Conservation (phyloP, 441 rosid genomes). For the Melastoma candidum region DNA sequence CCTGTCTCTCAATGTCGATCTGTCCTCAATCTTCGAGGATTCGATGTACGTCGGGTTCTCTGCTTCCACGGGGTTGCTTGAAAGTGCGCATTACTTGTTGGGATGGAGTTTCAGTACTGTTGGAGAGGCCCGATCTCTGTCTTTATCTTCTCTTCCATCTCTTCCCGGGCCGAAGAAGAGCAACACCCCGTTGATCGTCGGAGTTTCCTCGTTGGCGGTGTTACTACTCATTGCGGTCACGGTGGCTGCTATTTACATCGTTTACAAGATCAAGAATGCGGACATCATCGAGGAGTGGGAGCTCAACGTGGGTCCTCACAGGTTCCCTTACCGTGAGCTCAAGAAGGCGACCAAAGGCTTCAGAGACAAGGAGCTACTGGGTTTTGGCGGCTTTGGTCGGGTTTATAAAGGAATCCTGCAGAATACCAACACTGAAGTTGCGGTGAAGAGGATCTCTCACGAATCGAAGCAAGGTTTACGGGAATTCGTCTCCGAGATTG, state of each 20-base stretch:
- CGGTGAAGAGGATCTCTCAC: conserved; percentile 64
- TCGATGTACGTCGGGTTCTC: conserved; percentile 79
- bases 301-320: conserved; percentile 70
- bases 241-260: conserved; percentile 23
- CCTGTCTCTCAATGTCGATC: conserved; percentile 45
- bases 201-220: conserved; percentile 31
- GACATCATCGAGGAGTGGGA: conserved; percentile 71
- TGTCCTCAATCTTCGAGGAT: conserved; percentile 38
- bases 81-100: conserved; percentile 62
- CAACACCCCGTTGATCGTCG: conserved; percentile 22
- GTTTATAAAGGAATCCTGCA: conserved; percentile 68
- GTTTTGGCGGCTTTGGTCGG: conserved; percentile 76
- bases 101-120: conserved; percentile 77
- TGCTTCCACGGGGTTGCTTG: conserved; percentile 67
- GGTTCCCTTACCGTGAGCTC: conserved; percentile 60
- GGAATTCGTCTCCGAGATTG: conserved; percentile 70
- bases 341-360: conserved; percentile 72
- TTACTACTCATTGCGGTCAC: conserved; percentile 18
- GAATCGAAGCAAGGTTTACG: conserved; percentile 75
- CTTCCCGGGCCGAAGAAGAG: conserved; percentile 31
- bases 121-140: conserved; percentile 48
- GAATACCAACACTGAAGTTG: conserved; percentile 40
- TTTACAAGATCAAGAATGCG: conserved; percentile 33
- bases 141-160: conserved; percentile 45
- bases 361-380: conserved; percentile 61